Evolutionary conservation across 2,329 filamentous ascomycete species (phyloP), one percentile per base, ranked within the genome.

Genomic region (Fusarium robinianum): DNA sequence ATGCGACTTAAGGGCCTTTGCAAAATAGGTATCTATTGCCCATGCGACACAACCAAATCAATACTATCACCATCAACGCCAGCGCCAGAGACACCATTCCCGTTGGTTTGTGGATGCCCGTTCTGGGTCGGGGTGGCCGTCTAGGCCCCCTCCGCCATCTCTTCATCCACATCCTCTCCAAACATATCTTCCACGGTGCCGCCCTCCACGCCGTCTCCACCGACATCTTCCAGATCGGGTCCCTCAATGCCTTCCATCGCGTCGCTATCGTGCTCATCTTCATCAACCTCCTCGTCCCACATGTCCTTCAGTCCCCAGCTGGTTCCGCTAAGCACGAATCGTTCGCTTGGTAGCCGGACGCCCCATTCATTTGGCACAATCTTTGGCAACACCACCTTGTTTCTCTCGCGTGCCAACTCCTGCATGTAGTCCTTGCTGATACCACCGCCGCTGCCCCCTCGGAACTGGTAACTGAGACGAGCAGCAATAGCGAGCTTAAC

Each of bases 371-470:
- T 80, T 27, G 79, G 75, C 9, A 79, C 71, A 11, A 87, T 78
- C 49, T 78, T 76, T 14, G 84, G 84, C 51, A 90, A 68, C 1
- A 77, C 78, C 18, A 85, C 73, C 58, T 80, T 80, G 69, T 90
- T 90, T 52, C 84, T 73, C 63, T 87, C 83, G 51, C 78, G 74
- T 9, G 87, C 88, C n/a, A 90, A 72, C 64, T 90, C 86, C 43
- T 84, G 71, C 72, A 91, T 76, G 67, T 87, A 90, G 55, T 92
- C 88, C 63, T 91, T 91, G 65, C 75, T 80, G 36, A 81, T 72
- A 7, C 79, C 79, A 22, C 77, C 72, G 7, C 72, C 73, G 38
- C 72, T 72, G 61, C 77, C 74, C 50, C 79, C 69, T 50, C 78
- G 72, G 68, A 90, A 90, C 63, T 88, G 84, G 63, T 84, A 86